These are phyloP conservation scores for Neurospora crassa DNA, from an alignment of 2,329 filamentous ascomycete genomes.

Conservation along the genomic window DNA sequence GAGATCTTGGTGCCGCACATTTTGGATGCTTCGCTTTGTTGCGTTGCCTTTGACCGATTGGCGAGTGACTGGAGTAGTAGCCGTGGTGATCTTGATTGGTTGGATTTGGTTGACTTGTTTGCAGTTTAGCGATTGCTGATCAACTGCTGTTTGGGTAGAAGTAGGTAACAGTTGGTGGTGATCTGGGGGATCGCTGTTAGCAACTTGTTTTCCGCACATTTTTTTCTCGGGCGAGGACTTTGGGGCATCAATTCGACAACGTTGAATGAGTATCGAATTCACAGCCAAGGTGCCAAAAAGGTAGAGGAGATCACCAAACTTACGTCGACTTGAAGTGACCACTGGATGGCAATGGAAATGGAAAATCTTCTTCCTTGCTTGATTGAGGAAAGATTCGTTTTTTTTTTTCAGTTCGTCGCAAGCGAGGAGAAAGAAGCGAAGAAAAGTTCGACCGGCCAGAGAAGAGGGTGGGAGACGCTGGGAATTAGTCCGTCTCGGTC, in stretches of 20 bases:
- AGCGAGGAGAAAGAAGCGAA: neutral
- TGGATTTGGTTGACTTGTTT: neutral
- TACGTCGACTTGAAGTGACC: neutral
- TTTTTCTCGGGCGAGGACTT: neutral
- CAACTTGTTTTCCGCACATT: neutral
- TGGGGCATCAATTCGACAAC: neutral
- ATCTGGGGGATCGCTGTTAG: neutral
- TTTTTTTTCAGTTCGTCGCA: neutral
- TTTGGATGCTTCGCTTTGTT: neutral
- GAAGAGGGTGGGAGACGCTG: neutral
- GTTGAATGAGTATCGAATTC: neutral
- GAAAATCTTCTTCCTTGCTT: neutral
- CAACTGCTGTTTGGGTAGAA: neutral
- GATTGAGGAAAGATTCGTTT: neutral
- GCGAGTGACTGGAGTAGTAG: neutral
- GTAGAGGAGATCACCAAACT: neutral
- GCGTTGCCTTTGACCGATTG: neutral
- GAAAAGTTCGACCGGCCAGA: neutral
- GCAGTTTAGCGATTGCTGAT: neutral
- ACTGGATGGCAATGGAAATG: neutral
- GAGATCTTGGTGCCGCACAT: slow-evolving; percentile 19
- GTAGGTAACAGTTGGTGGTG: neutral
- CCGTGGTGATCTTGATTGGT: neutral
- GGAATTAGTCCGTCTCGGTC: neutral
- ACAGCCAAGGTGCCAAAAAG: neutral